Evolutionary conservation across 1,284 basidiomycete species (phyloP).

Genomic region (Leccinum fallax): DNA sequence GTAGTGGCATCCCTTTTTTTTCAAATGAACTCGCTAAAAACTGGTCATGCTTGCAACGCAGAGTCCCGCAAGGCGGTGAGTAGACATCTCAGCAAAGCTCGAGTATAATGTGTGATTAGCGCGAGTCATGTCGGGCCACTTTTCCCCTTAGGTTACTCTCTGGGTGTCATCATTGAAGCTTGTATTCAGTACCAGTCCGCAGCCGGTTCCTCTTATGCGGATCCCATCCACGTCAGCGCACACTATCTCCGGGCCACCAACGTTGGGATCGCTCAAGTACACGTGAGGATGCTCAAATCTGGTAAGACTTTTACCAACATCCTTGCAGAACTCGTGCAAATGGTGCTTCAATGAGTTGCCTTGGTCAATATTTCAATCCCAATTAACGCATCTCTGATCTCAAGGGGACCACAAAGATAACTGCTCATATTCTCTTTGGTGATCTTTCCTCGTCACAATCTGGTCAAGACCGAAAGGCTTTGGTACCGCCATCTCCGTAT

Average conservation of each 20-base stretch:
- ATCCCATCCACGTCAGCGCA: slow-evolving; percentile 60
- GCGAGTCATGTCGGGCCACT: slow-evolving; percentile 35
- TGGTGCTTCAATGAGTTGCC: slow-evolving; percentile 36
- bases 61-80: slow-evolving; percentile 58
- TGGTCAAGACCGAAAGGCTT: slow-evolving; percentile 28
- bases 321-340: slow-evolving; percentile 55
- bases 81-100: not conserved
- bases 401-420: slow-evolving; percentile 50
- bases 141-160: slow-evolving; percentile 51
- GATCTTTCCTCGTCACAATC: slow-evolving; percentile 41
- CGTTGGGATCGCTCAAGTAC: slow-evolving; percentile 46
- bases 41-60: slow-evolving; percentile 20
- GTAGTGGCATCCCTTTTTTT: not conserved
- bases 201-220: slow-evolving; percentile 43
- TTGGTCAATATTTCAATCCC: not conserved
- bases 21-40: not conserved
- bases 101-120: slow-evolving; percentile 25
- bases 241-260: slow-evolving; percentile 54
- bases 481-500: slow-evolving; percentile 53
- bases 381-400: slow-evolving; percentile 6
- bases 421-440: slow-evolving; percentile 59
- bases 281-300: slow-evolving; percentile 46
- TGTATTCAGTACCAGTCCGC: slow-evolving; percentile 50
- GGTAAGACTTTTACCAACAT: slow-evolving; percentile 59
- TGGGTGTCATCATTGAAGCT: slow-evolving; percentile 56